Conservation (phyloP, 192 early-diverging fungal genomes). For the Lobosporangium transversale region DNA sequence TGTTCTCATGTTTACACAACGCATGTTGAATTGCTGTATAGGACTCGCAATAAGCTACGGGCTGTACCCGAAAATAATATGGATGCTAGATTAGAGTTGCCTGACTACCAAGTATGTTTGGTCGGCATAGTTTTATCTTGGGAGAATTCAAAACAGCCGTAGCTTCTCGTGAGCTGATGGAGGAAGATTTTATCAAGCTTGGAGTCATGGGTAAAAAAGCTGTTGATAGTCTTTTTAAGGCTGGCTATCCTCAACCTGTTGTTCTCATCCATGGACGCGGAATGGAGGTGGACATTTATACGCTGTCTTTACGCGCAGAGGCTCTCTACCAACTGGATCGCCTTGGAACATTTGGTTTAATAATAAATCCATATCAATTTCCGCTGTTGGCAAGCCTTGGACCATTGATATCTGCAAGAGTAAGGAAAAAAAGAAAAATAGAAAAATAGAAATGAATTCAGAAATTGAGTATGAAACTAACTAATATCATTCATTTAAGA, state of each 20-base stretch:
- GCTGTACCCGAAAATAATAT: background rate
- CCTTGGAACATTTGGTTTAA: constrained; percentile 7
- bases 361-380: constrained; percentile 12
- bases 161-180: background rate
- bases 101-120: constrained; percentile 15
- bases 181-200: constrained; percentile 13
- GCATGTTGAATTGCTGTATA: background rate
- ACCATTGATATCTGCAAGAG: constrained; percentile 10
- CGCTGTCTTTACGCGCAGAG: constrained; percentile 1
- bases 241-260: constrained; percentile 10
- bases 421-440: constrained; percentile 2
- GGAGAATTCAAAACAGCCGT: constrained; percentile 12
- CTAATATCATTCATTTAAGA: background rate
- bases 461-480: constrained; percentile 2
- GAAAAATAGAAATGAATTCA: background rate
- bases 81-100: constrained; percentile 6
- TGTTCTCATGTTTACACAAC: background rate
- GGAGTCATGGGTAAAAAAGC: constrained; percentile 10
- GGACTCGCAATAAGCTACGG: background rate
- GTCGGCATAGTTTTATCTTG: constrained; percentile 5
- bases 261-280: constrained; percentile 15
- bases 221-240: constrained; percentile 11
- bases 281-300: constrained; percentile 10
- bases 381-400: constrained; percentile 2
- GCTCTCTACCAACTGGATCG: constrained; percentile 3